Evolutionary conservation across 345 rosid genomes (phyloP), one percentile per base, ranked within the genome.

Genomic region (Lumnitzera littorea): DNA sequence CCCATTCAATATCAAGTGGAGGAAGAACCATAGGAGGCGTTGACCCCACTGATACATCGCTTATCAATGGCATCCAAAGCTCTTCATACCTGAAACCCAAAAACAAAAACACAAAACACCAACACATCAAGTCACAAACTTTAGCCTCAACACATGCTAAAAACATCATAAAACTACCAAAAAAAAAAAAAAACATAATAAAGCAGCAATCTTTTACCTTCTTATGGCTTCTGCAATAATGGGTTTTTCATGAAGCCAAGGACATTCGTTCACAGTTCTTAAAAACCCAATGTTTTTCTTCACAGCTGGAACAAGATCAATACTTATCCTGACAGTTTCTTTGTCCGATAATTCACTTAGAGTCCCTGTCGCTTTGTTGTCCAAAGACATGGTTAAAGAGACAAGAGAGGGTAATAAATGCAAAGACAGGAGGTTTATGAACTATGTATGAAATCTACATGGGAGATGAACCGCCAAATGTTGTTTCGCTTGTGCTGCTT

Each of bases 1-100:
- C 88, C 96, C 98, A 91, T 74, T 89, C 96, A 60, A 91, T 57
- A 82, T 91, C 98, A 49, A 91, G 53, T 29, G 98, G 98, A 70
- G 98, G 94, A 41, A 91, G 82, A 50, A 91, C 62, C 77, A 85
- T 65, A 0, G 92, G 86, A 57, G 91, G 81, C 62, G 72, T 67
- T 36, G 79, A 62, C 63, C 84, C 87, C 76, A 66, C 84, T 69
- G 77, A 78, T 68, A 85, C 76, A 82, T 85, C 92, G 74, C 83
- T 73, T 66, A 87, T 73, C 83, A 91, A 74, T 75, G 96, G 98
- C 96, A 91, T 85, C 98, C 98, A 91, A 2, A 91, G 76, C 80
- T 85, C 83, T 36, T 91, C 94, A 58, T 91, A 91, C 85, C 98
- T 91, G 56, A 23, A 66, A 64, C 58, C 29, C 70, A 62, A 64